A percentile compares a stretch with the other conserved stretches of the same genome.
Conservation (phyloP, 768 basidiomycete genomes). For the Lanmaoa pseudosensibilis region DNA sequence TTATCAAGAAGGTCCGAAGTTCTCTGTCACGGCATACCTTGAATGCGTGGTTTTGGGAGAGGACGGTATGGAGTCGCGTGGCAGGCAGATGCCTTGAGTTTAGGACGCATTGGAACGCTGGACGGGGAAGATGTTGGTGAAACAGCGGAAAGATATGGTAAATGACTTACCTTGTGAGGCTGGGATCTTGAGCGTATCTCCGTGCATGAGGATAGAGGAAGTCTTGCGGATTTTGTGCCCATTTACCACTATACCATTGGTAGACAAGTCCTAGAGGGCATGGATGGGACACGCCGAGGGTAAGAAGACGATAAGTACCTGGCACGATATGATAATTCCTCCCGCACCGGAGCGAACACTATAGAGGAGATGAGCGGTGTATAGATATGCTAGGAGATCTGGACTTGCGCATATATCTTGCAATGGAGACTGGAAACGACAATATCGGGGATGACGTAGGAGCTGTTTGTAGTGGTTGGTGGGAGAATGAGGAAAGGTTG, state of each 20-base stretch:
- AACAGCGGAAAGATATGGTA: background rate
- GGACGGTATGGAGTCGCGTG: conserved; percentile 61
- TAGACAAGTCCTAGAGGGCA: conserved; percentile 61
- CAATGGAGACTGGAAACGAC: conserved; percentile 73
- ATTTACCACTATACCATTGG: conserved; percentile 74
- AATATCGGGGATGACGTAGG: conserved; percentile 64
- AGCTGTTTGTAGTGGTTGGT: conserved; percentile 25
- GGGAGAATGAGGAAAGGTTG: background rate
- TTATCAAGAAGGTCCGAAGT: background rate
- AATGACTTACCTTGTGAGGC: conserved; percentile 54
- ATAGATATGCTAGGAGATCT: background rate
- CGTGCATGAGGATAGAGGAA: conserved; percentile 74
- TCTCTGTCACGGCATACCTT: conserved; percentile 42
- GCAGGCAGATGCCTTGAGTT: conserved; percentile 49
- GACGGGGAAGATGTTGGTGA: background rate
- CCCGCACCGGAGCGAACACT: conserved; percentile 72
- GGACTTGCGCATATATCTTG: conserved; percentile 73
- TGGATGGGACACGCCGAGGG: background rate
- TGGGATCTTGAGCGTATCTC: conserved; percentile 68
- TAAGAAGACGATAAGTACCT: conserved; percentile 42
- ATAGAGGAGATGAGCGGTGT: background rate
- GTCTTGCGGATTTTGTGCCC: conserved; percentile 65
- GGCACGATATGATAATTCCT: conserved; percentile 75
- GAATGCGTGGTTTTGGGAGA: conserved; percentile 50
- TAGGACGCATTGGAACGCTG: conserved; percentile 69